Conservation (phyloP, 192 early-diverging fungal genomes). For the Coemansia sp. region DNA sequence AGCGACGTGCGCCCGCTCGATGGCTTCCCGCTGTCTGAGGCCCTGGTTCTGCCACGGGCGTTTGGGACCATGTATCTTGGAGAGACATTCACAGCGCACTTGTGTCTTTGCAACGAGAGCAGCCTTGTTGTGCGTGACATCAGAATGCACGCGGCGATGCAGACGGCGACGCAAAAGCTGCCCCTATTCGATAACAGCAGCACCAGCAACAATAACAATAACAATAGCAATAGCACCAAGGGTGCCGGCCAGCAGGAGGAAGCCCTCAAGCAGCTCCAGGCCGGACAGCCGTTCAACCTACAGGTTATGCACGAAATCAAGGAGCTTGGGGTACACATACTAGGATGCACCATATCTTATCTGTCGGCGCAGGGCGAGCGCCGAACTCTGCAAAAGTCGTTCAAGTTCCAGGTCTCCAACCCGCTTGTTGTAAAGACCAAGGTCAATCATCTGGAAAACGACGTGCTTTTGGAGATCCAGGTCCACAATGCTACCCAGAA, state of each 20-base stretch:
- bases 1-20: constrained; percentile 54
- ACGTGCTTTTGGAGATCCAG: constrained; percentile 88
- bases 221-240: neutral
- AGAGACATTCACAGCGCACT: constrained; percentile 83
- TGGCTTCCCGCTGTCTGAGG: constrained; percentile 61
- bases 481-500: constrained; percentile 81
- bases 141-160: constrained; percentile 77
- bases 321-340: constrained; percentile 88
- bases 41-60: constrained; percentile 75
- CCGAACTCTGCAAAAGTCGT: constrained; percentile 83
- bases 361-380: constrained; percentile 64
- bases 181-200: constrained; percentile 66
- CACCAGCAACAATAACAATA: neutral
- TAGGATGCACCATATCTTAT: constrained; percentile 87
- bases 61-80: constrained; percentile 96
- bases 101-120: constrained; percentile 88
- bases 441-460: constrained; percentile 71
- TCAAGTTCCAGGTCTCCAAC: constrained; percentile 95
- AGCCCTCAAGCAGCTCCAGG: constrained; percentile 52
- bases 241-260: constrained; percentile 2
- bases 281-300: constrained; percentile 70
- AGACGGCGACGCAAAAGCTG: constrained; percentile 82
- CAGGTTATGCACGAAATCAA: constrained; percentile 93
- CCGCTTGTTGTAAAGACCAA: constrained; percentile 96
- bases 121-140: constrained; percentile 67